These are phyloP conservation scores for Volvox africanus DNA, from an alignment of 139 green algal genomes.

Conservation along the genomic window DNA sequence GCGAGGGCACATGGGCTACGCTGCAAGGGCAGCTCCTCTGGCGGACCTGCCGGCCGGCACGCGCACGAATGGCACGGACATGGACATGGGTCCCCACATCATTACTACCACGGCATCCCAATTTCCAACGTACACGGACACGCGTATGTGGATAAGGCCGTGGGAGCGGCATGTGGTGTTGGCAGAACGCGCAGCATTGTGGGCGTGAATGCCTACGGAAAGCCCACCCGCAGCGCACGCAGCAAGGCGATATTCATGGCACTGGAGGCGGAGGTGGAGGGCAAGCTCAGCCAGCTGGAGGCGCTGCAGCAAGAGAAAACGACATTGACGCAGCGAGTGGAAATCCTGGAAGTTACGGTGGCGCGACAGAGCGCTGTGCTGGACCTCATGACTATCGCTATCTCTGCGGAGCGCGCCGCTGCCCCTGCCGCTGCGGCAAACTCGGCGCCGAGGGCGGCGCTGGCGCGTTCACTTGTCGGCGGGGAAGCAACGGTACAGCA, in stretches of 20 bases:
- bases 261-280: slow-evolving; percentile 38
- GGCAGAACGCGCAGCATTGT: background rate
- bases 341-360: slow-evolving; percentile 44
- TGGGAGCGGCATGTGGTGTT: background rate
- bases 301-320: slow-evolving; percentile 16
- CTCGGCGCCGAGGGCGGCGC: too few species aligned
- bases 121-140: background rate
- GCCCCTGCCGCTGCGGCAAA: background rate
- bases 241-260: slow-evolving; percentile 20
- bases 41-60: background rate
- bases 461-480: too few species aligned
- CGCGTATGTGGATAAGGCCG: background rate
- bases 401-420: background rate
- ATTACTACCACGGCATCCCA: background rate
- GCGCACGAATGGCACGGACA: background rate
- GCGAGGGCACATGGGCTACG: background rate
- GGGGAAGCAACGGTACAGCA: too few species aligned
- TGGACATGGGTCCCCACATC: background rate
- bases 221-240: slow-evolving; percentile 12
- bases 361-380: slow-evolving; percentile 6
- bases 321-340: slow-evolving; percentile 10
- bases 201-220: background rate
- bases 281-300: slow-evolving; percentile 20
- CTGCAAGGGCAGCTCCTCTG: background rate
- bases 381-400: background rate